These are phyloP conservation scores for Lichenothelia convexa DNA, from an alignment of 495 filamentous ascomycete species.

Conservation along the genomic window DNA sequence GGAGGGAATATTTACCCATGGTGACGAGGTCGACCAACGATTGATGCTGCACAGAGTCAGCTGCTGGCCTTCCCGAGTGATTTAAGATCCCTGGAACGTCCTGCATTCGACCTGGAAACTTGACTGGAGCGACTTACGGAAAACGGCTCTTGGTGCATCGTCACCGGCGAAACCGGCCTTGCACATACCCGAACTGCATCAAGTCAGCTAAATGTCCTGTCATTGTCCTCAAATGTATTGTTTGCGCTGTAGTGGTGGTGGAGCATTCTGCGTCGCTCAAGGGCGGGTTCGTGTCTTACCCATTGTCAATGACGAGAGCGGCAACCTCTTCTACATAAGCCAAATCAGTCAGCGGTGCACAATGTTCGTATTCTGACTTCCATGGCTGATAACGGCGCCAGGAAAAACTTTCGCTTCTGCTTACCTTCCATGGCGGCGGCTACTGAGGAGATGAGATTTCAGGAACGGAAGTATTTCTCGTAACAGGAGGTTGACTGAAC, in stretches of 20 bases:
- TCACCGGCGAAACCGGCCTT: constrained; percentile 99
- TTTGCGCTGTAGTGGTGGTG: no score
- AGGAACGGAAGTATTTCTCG: no score
- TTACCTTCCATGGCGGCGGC: constrained; percentile 63
- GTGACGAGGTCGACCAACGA: constrained; percentile 97
- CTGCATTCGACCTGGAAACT: no score
- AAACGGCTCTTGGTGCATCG: constrained; percentile 97
- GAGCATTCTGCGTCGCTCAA: no score
- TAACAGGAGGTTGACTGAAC: no score
- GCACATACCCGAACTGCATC: constrained; percentile 93
- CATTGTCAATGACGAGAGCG: constrained; percentile 99
- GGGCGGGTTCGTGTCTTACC: constrained; percentile 42
- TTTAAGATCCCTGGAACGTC: no score
- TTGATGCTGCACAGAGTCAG: constrained; percentile 53
- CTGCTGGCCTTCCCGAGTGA: background rate
- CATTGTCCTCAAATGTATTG: no score
- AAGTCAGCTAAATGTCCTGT: background rate
- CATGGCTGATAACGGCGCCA: background rate
- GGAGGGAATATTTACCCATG: constrained; percentile 85
- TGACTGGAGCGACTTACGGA: constrained; percentile 62
- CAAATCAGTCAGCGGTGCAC: no score
- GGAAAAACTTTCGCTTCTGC: constrained; percentile 23
- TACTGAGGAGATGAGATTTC: constrained; percentile 20
- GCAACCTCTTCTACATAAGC: constrained; percentile 97
- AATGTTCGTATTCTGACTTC: constrained; percentile 32